phyloP scores from a whole-genome alignment of 2,329 filamentous ascomycete species.

The Monosporascus sp. region DNA sequence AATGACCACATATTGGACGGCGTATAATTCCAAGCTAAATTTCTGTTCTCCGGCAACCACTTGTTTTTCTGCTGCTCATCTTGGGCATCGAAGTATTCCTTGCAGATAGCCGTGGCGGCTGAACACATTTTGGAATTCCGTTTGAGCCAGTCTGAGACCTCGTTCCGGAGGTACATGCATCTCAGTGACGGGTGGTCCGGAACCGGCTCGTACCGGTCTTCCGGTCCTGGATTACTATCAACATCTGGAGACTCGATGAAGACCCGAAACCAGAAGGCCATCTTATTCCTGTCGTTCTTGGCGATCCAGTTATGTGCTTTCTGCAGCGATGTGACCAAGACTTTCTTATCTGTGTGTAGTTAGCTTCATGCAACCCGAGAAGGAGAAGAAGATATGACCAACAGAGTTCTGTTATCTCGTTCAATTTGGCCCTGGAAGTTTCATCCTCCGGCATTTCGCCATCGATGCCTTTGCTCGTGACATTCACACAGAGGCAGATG shows the following conservation, averaged over 20 bases:
- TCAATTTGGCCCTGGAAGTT: conserved; percentile 48
- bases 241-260: conserved; percentile 47
- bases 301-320: conserved; percentile 66
- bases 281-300: conserved; percentile 64
- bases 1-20: conserved; percentile 26
- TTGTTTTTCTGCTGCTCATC: conserved; percentile 45
- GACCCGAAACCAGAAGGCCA: conserved; percentile 63
- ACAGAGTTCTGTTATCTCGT: conserved; percentile 62
- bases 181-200: conserved; percentile 49
- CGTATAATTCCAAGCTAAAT: conserved; percentile 52
- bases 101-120: conserved; percentile 48
- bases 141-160: conserved; percentile 59
- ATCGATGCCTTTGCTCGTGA: conserved; percentile 63
- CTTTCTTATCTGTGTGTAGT: conserved; percentile 51
- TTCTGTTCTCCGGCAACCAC: conserved; percentile 42
- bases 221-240: conserved; percentile 43
- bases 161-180: conserved; percentile 51
- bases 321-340: conserved; percentile 60
- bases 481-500: conserved; percentile 60
- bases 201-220: conserved; percentile 46
- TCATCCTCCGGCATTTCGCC: conserved; percentile 57
- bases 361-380: conserved; percentile 8
- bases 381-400: conserved; percentile 20
- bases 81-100: conserved; percentile 48
- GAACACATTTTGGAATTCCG: conserved; percentile 56